Evolutionary conservation across 495 filamentous ascomycete species (phyloP).

Genomic region (Xylaria venustula): DNA sequence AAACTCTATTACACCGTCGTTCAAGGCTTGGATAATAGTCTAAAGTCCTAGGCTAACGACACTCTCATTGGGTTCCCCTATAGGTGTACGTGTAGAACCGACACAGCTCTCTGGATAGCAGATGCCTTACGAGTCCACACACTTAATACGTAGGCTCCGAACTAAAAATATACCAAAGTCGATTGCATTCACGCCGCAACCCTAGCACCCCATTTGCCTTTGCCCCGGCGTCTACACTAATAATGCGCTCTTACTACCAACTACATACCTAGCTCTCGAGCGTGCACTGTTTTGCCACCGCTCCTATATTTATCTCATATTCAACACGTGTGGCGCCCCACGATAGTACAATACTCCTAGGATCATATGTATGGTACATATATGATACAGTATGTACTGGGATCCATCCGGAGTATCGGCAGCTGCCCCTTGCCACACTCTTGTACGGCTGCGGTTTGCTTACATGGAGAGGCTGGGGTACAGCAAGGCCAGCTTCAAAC

Average conservation of each 20-base stretch:
- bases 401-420: not conserved
- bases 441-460: not conserved
- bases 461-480: not conserved
- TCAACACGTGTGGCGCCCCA: conserved; percentile 5
- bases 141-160: not conserved
- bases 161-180: conserved; percentile 8
- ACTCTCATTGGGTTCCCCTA: not conserved
- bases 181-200: not conserved
- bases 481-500: not conserved
- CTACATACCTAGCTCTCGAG: not conserved
- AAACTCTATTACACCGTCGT: too few species aligned
- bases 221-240: not conserved
- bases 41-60: too few species aligned
- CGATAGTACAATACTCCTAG: not conserved
- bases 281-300: not conserved
- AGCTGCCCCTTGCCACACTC: not conserved
- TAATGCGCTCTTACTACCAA: not conserved
- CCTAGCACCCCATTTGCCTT: not conserved
- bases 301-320: not conserved
- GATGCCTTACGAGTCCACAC: not conserved
- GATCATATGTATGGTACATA: not conserved
- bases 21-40: too few species aligned
- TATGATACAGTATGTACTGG: too few species aligned
- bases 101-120: not conserved
- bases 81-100: not conserved